Conservation (phyloP, 305 asterid species). For the Fraxinus greggii region DNA sequence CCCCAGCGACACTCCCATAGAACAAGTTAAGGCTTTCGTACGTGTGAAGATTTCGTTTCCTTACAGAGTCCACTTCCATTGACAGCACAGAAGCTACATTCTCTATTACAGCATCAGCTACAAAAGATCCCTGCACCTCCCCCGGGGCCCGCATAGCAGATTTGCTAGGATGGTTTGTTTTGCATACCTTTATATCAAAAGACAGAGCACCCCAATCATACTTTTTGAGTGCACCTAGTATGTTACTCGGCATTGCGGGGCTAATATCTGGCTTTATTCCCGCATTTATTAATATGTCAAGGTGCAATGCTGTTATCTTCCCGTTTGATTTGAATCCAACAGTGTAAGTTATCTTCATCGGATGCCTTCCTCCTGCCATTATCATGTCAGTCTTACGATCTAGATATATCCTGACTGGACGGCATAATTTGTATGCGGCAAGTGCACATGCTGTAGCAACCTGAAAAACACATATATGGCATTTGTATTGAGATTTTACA, state of each 20-base stretch:
- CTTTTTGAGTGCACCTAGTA: conserved; percentile 50
- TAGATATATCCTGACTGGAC: conserved; percentile 66
- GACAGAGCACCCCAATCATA: conserved; percentile 73
- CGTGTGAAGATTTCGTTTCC: conserved; percentile 55
- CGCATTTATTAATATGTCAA: conserved; percentile 59
- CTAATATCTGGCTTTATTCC: conserved; percentile 59
- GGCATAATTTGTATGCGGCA: conserved; percentile 65
- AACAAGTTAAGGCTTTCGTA: conserved; percentile 51
- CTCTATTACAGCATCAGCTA: conserved; percentile 75
- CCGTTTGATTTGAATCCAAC: conserved; percentile 72
- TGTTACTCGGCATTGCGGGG: conserved; percentile 50
- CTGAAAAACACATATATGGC: conserved; percentile 26
- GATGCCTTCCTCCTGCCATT: conserved; percentile 82
- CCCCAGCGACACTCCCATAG: conserved; percentile 46
- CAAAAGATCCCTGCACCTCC: conserved; percentile 66
- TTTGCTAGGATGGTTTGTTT: conserved; percentile 61
- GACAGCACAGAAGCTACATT: conserved; percentile 54
- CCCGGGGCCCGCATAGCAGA: conserved; percentile 85
- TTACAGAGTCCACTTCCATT: conserved; percentile 53
- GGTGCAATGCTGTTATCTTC: conserved; percentile 72
- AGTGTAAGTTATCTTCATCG: conserved; percentile 71
- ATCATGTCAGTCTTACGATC: conserved; percentile 78
- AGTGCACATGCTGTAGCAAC: conserved; percentile 73
- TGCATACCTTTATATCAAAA: conserved; percentile 65
- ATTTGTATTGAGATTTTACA: not conserved